These are phyloP conservation scores for Penicillium flavigenum DNA, from an alignment of 495 filamentous ascomycete species.

Conservation along the genomic window DNA sequence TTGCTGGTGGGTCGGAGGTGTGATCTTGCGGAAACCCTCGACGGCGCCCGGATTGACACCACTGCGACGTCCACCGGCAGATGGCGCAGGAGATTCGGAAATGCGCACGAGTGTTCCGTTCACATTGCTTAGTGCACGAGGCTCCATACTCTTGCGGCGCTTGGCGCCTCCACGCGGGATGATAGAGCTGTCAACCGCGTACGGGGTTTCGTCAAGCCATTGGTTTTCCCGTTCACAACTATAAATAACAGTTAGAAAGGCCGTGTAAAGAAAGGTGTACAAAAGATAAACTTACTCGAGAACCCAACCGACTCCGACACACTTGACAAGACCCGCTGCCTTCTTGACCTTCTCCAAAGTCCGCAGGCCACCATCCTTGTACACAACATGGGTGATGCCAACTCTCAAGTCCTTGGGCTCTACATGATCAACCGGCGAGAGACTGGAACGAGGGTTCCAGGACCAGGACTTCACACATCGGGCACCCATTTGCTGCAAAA, in stretches of 20 bases:
- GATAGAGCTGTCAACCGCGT: slow-evolving; percentile 67
- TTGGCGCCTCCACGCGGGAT: slow-evolving; percentile 75
- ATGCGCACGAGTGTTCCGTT: slow-evolving; percentile 58
- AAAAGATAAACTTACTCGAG: slow-evolving; percentile 61
- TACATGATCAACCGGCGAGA: slow-evolving; percentile 32
- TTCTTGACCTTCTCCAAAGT: slow-evolving; percentile 85
- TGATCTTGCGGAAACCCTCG: slow-evolving; percentile 36
- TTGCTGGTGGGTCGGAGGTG: slow-evolving; percentile 26
- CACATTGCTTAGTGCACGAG: slow-evolving; percentile 68
- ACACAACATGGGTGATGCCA: slow-evolving; percentile 92
- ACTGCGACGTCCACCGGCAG: slow-evolving; percentile 31
- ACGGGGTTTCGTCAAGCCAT: slow-evolving; percentile 69
- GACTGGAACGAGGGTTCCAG: slow-evolving; percentile 65
- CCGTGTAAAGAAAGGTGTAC: not conserved
- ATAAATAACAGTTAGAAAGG: slow-evolving; percentile 13
- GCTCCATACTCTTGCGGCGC: slow-evolving; percentile 90
- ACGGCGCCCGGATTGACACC: slow-evolving; percentile 39
- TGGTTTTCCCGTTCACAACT: slow-evolving; percentile 78
- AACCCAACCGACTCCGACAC: slow-evolving; percentile 86
- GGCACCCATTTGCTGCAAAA: slow-evolving; percentile 82
- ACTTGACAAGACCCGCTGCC: slow-evolving; percentile 71
- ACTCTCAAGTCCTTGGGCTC: slow-evolving; percentile 53
- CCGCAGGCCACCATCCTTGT: slow-evolving; percentile 84
- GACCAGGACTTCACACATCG: slow-evolving; percentile 79
- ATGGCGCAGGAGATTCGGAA: slow-evolving; percentile 32